Evolutionary conservation across 306 rosid species (phyloP), one percentile per base, ranked within the genome.

Genomic region (Corylus avellana): DNA sequence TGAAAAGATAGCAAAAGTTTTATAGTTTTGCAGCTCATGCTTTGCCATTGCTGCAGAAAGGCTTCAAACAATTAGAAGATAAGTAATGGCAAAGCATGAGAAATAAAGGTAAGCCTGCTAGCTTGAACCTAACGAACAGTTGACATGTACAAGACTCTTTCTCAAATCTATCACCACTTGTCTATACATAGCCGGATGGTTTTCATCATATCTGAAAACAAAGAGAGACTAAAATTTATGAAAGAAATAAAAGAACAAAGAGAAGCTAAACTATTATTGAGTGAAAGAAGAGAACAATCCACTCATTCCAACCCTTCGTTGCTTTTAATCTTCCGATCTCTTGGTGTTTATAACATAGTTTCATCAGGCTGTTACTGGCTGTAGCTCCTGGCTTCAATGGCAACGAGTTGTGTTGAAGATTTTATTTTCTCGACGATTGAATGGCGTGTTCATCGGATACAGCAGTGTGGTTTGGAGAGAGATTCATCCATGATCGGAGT

Each of bases 391-490:
- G 72, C 75, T 74, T 74, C 75, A 78, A 25, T 35, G 76, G 77
- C 75, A 73, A 67, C 77, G 25, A 37, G 20, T 74, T 46, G 51
- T 14, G 61, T 66, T 5, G 37, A 69, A 68, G 72, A 61, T 62
- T 42, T 73, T 44, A 55, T 25, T 56, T 25, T 39, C 63, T 66
- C 35, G 39, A 32, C 77, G 17, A 67, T 20, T 51, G 22, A 54
- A 51, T 42, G 48, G 17, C 55, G 22, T 11, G 22, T 42, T 42
- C 72, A 68, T 46, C 18, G 72, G 72, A 67, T 67, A 44, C 44
- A 59, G 75, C 86, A 82, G 53, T 70, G 82, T 50, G 32, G 72
- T 57, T 18, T 58, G 62, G 70, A 76, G 76, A 76, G 76, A 80
- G 12, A 75, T 66, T 70, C 79, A 73, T 81, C n/a, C 73, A 73